Evolutionary conservation across 306 rosid genomes (phyloP).

Genomic region (Dalbergia cultrata): DNA sequence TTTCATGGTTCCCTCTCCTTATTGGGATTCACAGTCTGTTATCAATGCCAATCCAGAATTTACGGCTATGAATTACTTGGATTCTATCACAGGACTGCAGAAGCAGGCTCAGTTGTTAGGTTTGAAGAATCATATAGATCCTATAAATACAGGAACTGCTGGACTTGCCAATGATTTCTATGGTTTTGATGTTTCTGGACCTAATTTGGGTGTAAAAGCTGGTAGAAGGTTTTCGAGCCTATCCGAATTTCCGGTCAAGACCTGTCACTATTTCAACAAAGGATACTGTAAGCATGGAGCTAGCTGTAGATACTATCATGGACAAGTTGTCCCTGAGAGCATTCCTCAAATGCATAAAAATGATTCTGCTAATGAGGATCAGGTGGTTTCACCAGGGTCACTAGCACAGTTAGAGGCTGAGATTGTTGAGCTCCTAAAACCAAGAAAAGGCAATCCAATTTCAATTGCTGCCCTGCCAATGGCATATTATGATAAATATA

Average conservation of each 20-base stretch:
- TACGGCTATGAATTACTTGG: conserved; percentile 50
- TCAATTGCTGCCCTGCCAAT: conserved; percentile 90
- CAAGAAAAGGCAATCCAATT: conserved; percentile 74
- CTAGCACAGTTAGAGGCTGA: conserved; percentile 82
- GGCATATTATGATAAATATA: conserved; percentile 77
- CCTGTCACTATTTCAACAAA: conserved; percentile 78
- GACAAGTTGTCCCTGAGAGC: conserved; percentile 56
- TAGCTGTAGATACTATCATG: conserved; percentile 78
- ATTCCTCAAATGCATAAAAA: conserved; percentile 56
- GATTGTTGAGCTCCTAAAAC: conserved; percentile 72
- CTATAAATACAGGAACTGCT: conserved; percentile 41
- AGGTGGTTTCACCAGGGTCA: conserved; percentile 61
- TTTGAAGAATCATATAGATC: conserved; percentile 65
- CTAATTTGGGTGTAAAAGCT: conserved; percentile 47
- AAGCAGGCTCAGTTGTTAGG: conserved; percentile 54
- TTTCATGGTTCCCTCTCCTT: conserved; percentile 48
- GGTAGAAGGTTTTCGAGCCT: conserved; percentile 51
- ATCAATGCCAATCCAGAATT: conserved; percentile 47
- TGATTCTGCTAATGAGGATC: conserved; percentile 64
- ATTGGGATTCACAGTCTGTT: conserved; percentile 58
- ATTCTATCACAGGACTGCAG: conserved; percentile 58
- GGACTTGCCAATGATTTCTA: conserved; percentile 53
- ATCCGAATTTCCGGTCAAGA: conserved; percentile 61
- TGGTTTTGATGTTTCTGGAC: conserved; percentile 52
- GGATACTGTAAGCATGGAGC: conserved; percentile 88